Base-by-base conservation (phyloP, 2,329 filamentous ascomycete species). In the Sclerotinia subarctica region DNA sequence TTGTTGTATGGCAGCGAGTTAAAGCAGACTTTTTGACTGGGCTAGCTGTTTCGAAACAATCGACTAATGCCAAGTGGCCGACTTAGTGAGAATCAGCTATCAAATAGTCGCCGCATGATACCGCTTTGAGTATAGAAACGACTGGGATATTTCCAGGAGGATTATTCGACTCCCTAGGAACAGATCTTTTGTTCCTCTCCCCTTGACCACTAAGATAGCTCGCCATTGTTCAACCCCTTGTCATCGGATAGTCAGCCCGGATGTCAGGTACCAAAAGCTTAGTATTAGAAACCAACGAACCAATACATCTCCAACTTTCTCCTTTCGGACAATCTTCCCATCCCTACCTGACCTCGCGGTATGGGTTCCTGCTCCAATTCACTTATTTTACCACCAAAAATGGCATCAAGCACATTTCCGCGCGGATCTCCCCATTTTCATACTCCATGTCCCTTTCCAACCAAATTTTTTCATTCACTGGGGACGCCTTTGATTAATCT, bases 21-120 rank as follows among this genome's bases (percentile, higher is more conserved):
- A 17, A 60, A 49, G 44, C 10, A 60, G 29, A 60, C 21, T 35
- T 51, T 7, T 11, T 7, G 59, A 38, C 46, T 62, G 21, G 44
- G 59, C 38, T 51, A 29, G 29, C 13, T 24, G 59, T 38, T 62
- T 62, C 29, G 46, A 62, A 62, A 51, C 59, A 38, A 19, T 19
- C n/a, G 24, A 38, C 21, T 38, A 51, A 51, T 35, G 59, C 46
- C 59, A 62, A 38, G 29, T 15, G 17, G 44, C 42, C 58, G 58
- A 60, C 15, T 51, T 51, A 24, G 46, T 38, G 2, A 38, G n/a
- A 49, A 62, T 24, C 38, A 8, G n/a, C n/a, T 11, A 26, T 26
- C 29, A 19, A 44, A 56, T 56, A 38, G 53, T 38, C 11, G 21
- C 53, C 17, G 17, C 52, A 32, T 44, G 19, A n/a, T 32, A 35